Evolutionary conservation across 1,139 yeast species (phyloP).

Genomic region (Kodamaea anthophila): DNA sequence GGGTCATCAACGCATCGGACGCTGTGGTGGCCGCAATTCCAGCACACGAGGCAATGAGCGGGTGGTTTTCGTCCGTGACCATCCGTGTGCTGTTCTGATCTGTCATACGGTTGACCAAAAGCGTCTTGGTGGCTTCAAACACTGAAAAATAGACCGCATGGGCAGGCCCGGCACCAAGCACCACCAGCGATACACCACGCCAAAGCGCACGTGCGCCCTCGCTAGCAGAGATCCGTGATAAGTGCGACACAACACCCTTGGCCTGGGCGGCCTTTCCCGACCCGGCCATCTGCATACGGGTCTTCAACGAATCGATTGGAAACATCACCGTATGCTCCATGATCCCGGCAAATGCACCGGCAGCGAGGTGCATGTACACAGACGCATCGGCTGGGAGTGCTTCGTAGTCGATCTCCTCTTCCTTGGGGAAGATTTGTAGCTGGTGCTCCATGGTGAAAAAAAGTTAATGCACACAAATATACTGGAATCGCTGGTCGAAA

Average conservation of each 20-base stretch:
- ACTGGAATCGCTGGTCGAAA: no score
- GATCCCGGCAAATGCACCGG: constrained; percentile 97
- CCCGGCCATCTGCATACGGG: constrained; percentile 76
- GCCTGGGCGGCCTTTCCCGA: constrained; percentile 1
- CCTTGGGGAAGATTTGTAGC: constrained; percentile 14
- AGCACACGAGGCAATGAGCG: constrained; percentile 75
- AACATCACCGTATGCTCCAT: constrained; percentile 98
- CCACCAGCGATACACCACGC: constrained; percentile 92
- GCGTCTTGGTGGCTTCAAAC: constrained; percentile 77
- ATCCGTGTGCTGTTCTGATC: constrained; percentile 27
- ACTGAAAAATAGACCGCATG: constrained; percentile 98
- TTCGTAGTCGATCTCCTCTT: constrained; percentile 70
- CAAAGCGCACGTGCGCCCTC: constrained; percentile 90
- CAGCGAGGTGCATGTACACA: constrained; percentile 69
- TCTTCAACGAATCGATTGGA: constrained; percentile 91
- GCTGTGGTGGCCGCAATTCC: constrained; percentile 95
- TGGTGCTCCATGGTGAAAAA: constrained; percentile 14
- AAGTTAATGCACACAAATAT: constrained; percentile 5
- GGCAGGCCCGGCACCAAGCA: constrained; percentile 99
- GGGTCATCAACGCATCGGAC: constrained; percentile 95
- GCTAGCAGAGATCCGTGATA: constrained; percentile 70
- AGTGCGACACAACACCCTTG: constrained; percentile 44
- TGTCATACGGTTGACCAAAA: constrained; percentile 38
- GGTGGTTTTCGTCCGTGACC: constrained; percentile 65
- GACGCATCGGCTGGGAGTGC: constrained; percentile 88